Conservation (phyloP, 176 grass and related monocot species). For the Musa troglodytarum region DNA sequence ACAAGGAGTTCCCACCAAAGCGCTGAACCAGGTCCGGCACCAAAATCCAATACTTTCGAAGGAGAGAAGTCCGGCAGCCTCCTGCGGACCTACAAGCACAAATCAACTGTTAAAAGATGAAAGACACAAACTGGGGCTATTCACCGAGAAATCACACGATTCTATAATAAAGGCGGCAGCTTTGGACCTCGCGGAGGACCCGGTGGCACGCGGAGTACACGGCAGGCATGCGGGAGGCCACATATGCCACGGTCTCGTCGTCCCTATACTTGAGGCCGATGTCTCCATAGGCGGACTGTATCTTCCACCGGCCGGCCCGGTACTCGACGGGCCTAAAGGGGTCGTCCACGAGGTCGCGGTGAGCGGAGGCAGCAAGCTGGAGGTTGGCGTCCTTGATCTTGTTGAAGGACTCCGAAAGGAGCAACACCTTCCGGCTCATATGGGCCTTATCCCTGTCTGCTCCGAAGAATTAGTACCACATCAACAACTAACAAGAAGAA, state of each 20-base stretch:
- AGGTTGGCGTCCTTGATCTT: conserved; percentile 6
- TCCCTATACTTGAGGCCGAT: conserved; percentile 63
- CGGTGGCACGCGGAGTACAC: conserved; percentile 76
- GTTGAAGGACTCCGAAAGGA: conserved; percentile 36
- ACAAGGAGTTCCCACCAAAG: conserved; percentile 52
- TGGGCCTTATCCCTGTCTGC: conserved; percentile 3
- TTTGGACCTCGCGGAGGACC: conserved; percentile 73
- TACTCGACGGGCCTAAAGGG: conserved; percentile 2
- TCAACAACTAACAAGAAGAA: conserved; percentile 22
- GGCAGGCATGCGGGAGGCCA: conserved; percentile 82
- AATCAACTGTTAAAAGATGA: neutral
- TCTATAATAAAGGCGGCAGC: neutral
- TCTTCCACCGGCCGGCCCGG: neutral
- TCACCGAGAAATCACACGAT: neutral
- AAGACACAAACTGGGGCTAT: neutral
- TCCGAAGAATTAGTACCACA: conserved; percentile 16
- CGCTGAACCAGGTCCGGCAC: conserved; percentile 78
- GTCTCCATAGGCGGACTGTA: conserved; percentile 59
- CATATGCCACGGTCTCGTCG: conserved; percentile 76
- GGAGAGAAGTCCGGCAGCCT: conserved; percentile 63
- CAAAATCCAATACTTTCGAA: conserved; percentile 78
- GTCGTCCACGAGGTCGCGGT: conserved; percentile 6
- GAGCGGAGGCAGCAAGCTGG: neutral
- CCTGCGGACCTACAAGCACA: conserved; percentile 46
- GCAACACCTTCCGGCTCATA: conserved; percentile 19